phyloP scores from a whole-genome alignment of 1,139 yeast species.

The Taphrina deformans region DNA sequence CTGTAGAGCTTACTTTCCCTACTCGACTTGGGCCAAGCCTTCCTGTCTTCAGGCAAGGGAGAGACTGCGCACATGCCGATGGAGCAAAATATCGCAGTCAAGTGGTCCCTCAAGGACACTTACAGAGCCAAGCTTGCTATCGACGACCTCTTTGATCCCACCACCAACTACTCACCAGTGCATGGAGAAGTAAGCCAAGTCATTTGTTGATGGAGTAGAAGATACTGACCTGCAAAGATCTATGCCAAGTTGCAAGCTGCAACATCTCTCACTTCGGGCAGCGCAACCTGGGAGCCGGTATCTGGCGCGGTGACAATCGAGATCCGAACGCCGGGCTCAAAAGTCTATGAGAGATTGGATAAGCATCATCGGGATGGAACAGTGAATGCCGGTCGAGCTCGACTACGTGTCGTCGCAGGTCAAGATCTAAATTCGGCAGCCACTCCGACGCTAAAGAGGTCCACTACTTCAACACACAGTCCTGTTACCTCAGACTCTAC shows the following conservation, averaged over 20 bases:
- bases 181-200: neutral
- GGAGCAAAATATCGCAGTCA: conserved; percentile 1
- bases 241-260: neutral
- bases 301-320: neutral
- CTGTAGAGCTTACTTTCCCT: too few species aligned
- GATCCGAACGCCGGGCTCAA: conserved; percentile 5
- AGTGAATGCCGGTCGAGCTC: neutral
- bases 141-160: conserved; percentile 7
- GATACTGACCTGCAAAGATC: too few species aligned
- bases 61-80: neutral
- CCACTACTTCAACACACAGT: neutral
- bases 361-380: neutral
- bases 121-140: conserved; percentile 1
- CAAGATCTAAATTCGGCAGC: neutral
- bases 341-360: neutral
- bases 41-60: neutral
- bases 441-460: neutral
- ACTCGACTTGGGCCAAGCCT: too few species aligned
- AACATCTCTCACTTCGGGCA: neutral
- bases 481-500: neutral
- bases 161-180: neutral
- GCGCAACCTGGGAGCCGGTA: neutral
- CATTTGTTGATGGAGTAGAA: too few species aligned
- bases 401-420: neutral
- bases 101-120: conserved; percentile 11